Evolutionary conservation across 768 basidiomycete species (phyloP).

Genomic region (Mycena rosella): DNA sequence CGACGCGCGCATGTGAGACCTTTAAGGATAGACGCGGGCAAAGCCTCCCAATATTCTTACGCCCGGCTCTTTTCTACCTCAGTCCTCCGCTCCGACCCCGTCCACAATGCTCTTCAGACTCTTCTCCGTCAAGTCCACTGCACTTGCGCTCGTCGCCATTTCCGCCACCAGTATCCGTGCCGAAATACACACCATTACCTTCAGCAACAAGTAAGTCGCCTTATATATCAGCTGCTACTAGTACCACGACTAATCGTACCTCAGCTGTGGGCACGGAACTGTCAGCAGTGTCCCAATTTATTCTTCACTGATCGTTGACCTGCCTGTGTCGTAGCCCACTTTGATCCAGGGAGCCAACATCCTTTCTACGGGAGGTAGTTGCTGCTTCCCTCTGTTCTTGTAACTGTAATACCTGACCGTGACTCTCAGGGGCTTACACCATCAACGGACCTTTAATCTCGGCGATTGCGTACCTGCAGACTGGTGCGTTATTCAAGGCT

Average conservation of each 20-base stretch:
- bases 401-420: too few relatives aligned
- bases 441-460: slow-evolving; percentile 17
- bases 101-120: too few relatives aligned
- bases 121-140: slow-evolving; percentile 4
- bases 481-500: not conserved
- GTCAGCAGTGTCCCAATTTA: not conserved
- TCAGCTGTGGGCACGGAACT: slow-evolving; percentile 25
- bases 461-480: slow-evolving; percentile 34
- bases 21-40: too few relatives aligned
- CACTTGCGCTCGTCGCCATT: not conserved
- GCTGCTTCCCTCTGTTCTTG: too few relatives aligned
- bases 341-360: slow-evolving; percentile 16
- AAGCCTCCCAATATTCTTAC: too few relatives aligned
- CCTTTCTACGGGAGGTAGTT: slow-evolving; percentile 23
- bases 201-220: slow-evolving; percentile 1
- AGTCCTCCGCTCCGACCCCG: too few relatives aligned
- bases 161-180: not conserved
- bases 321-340: not conserved
- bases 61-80: too few relatives aligned
- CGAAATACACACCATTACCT: slow-evolving; percentile 2
- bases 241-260: not conserved
- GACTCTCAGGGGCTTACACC: too few relatives aligned
- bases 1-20: too few relatives aligned
- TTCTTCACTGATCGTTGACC: not conserved
- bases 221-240: too few relatives aligned